Evolutionary conservation across 2,329 filamentous ascomycete species (phyloP).

Genomic region (Alternaria sp.): DNA sequence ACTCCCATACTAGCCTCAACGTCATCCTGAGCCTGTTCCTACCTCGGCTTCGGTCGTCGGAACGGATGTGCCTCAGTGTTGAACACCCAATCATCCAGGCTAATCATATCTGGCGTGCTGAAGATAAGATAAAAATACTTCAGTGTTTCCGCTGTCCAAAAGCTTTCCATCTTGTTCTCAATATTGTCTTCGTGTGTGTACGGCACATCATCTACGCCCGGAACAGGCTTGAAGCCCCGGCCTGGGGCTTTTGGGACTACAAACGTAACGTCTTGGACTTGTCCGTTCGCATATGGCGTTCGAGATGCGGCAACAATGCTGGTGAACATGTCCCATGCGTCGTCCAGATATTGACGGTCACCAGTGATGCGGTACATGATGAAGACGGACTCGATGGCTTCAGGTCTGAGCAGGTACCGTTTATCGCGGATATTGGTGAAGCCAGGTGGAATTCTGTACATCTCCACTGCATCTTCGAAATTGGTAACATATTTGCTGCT

Average conservation of each 20-base stretch:
- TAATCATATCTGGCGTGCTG: constrained; percentile 55
- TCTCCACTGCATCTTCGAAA: constrained; percentile 25
- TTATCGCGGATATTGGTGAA: constrained; percentile 54
- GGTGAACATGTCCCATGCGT: constrained; percentile 61
- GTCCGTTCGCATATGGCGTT: constrained; percentile 56
- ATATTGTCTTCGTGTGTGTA: constrained; percentile 29
- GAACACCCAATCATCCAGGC: constrained; percentile 59
- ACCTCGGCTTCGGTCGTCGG: constrained; percentile 36
- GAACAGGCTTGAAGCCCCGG: constrained; percentile 8
- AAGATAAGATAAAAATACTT: constrained; percentile 62
- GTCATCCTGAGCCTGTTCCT: background rate
- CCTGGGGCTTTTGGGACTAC: constrained; percentile 14
- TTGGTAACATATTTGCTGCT: constrained; percentile 25
- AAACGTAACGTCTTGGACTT: constrained; percentile 55
- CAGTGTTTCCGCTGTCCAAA: constrained; percentile 61
- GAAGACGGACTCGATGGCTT: constrained; percentile 68
- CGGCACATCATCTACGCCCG: constrained; percentile 2
- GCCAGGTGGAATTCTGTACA: constrained; percentile 48
- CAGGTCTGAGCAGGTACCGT: constrained; percentile 60
- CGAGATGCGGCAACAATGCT: constrained; percentile 52
- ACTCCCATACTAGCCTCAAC: background rate
- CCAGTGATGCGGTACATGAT: constrained; percentile 68
- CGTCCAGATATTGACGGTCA: constrained; percentile 55
- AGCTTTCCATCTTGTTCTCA: constrained; percentile 54
- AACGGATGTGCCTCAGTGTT: constrained; percentile 63